A percentile compares a stretch with the other conserved stretches of the same genome.
phyloP scores from a whole-genome alignment of 106 monocot species.

The Allium fistulosum region DNA sequence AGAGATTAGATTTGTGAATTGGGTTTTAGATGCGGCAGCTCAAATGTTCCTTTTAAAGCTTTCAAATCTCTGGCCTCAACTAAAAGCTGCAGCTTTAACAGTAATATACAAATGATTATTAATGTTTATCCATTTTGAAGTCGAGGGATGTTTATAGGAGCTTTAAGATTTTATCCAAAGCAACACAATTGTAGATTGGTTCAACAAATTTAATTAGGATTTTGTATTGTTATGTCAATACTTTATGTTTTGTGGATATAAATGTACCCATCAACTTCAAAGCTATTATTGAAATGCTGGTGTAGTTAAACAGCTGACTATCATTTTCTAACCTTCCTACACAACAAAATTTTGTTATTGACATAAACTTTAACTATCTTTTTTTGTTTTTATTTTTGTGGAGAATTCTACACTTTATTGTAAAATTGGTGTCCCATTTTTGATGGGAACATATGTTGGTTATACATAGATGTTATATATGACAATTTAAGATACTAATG shows the following conservation, averaged over 20 bases:
- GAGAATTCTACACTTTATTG: slow-evolving; percentile 83
- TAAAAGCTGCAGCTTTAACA: not conserved
- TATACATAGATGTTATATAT: slow-evolving; percentile 51
- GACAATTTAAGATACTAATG: slow-evolving; percentile 67
- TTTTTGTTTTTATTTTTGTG: slow-evolving; percentile 15
- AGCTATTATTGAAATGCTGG: too few relatives aligned
- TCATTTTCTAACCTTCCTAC: not conserved
- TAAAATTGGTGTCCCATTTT: slow-evolving; percentile 88
- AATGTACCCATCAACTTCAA: too few relatives aligned
- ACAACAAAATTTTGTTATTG: not conserved
- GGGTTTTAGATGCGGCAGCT: not conserved
- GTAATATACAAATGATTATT: not conserved
- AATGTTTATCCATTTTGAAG: too few relatives aligned
- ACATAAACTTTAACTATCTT: not conserved
- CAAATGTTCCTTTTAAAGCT: slow-evolving; percentile 1
- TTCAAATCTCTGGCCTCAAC: not conserved
- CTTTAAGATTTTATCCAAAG: too few relatives aligned
- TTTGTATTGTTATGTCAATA: too few relatives aligned
- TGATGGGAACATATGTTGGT: slow-evolving; percentile 94
- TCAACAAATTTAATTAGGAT: too few relatives aligned
- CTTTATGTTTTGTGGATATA: too few relatives aligned
- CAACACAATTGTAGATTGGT: too few relatives aligned
- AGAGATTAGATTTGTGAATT: not conserved
- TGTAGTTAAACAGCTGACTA: not conserved
- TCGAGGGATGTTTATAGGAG: too few relatives aligned